Conservation (phyloP, 2,329 filamentous ascomycete species). For the Cryphonectria parasitica region DNA sequence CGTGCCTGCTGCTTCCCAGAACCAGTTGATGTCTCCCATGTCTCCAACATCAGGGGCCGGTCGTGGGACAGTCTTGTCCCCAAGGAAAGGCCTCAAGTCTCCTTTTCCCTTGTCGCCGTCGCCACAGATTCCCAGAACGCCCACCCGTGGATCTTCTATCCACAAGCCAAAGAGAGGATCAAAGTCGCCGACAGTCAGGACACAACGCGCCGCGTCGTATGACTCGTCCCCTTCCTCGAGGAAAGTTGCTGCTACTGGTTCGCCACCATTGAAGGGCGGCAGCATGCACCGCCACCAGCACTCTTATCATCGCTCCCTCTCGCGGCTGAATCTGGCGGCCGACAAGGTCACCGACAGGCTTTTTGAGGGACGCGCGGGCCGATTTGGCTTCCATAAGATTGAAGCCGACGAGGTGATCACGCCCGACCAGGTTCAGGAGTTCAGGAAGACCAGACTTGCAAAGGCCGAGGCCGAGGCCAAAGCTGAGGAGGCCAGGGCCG, state of each 20-base stretch:
- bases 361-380: conserved; percentile 52
- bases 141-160: conserved; percentile 19
- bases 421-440: conserved; percentile 53
- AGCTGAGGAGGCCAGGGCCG: conserved; percentile 31
- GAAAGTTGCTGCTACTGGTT: not conserved
- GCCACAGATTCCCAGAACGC: conserved; percentile 19
- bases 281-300: conserved; percentile 19
- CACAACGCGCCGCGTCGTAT: conserved; percentile 14
- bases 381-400: conserved; percentile 38
- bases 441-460: conserved; percentile 45
- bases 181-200: conserved; percentile 18
- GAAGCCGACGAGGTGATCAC: conserved; percentile 65
- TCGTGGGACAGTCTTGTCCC: conserved; percentile 14
- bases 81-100: conserved; percentile 19
- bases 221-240: conserved; percentile 11
- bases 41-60: conserved; percentile 22
- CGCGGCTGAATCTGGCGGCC: conserved; percentile 55
- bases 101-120: conserved; percentile 16
- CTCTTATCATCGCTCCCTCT: conserved; percentile 27
- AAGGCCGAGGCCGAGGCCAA: conserved; percentile 35
- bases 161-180: conserved; percentile 24
- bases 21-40: conserved; percentile 20
- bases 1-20: not conserved
- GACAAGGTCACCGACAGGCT: conserved; percentile 60
- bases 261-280: not conserved